Percentiles rank a stretch among this genome's conserved stretches.
Evolutionary conservation across 192 early-diverging fungal genomes (phyloP).

Genomic region (Coemansia sp.): DNA sequence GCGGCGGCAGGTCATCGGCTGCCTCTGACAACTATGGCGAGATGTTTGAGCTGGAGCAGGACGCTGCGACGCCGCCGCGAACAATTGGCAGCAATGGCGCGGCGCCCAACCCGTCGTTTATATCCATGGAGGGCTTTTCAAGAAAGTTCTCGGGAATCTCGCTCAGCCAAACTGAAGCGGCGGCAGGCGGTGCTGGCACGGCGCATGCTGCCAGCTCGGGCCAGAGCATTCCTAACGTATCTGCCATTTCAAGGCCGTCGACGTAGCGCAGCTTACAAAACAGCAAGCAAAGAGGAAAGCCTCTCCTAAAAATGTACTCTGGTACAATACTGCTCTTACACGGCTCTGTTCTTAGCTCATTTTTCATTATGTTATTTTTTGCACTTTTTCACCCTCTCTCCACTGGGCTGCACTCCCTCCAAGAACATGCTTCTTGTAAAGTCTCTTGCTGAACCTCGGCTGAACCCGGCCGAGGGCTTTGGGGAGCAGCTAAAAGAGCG

Average conservation of each 20-base stretch:
- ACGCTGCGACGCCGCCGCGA: slow-evolving; percentile 9
- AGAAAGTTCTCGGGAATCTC: slow-evolving; percentile 39
- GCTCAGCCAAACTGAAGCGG: slow-evolving; percentile 13
- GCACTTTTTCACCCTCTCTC: background rate
- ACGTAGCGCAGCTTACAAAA: background rate
- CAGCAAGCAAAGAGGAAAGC: background rate
- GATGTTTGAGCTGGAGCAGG: slow-evolving; percentile 51
- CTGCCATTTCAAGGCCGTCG: slow-evolving; percentile 36
- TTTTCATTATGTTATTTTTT: background rate
- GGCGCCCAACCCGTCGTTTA: slow-evolving; percentile 38
- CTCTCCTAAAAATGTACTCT: background rate
- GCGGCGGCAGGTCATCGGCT: slow-evolving; percentile 34
- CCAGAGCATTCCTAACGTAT: slow-evolving; percentile 21
- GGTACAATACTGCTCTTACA: background rate
- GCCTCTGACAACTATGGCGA: slow-evolving; percentile 45
- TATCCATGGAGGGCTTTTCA: slow-evolving; percentile 41
- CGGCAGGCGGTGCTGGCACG: background rate
- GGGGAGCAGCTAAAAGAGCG: no score
- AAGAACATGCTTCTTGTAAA: no score
- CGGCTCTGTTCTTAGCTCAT: background rate
- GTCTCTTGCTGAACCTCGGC: no score
- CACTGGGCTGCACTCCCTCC: background rate
- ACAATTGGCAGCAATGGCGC: slow-evolving; percentile 6
- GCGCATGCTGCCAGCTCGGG: background rate
- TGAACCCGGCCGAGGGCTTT: no score